Conservation (phyloP, 768 basidiomycete species). For the Mycena kentingensis region DNA sequence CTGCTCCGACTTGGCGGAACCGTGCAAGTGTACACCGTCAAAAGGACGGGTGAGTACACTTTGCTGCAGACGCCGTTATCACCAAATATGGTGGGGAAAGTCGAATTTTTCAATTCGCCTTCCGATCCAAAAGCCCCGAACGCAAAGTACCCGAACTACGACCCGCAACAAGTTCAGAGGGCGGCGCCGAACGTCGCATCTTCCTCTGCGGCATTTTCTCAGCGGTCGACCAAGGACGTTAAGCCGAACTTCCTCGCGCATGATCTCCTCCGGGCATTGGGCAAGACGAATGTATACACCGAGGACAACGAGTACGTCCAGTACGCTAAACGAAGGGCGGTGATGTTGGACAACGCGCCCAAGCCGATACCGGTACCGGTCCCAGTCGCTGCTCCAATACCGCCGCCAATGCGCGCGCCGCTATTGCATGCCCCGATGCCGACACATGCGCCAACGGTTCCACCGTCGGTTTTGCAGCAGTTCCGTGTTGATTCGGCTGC, state of each 20-base stretch:
- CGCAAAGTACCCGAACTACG: constrained; percentile 1
- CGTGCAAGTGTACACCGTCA: neutral
- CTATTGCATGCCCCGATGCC: neutral
- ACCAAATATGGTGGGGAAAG: neutral
- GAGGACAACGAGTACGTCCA: constrained; percentile 14
- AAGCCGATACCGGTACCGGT: neutral
- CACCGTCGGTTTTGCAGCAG: neutral
- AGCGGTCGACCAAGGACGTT: constrained; percentile 30
- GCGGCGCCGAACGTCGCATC: neutral
- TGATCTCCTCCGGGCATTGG: constrained; percentile 18
- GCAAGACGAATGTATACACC: constrained; percentile 6
- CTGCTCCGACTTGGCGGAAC: neutral
- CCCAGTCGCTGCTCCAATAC: neutral
- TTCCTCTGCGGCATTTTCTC: neutral
- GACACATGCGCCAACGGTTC: neutral
- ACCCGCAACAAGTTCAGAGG: neutral
- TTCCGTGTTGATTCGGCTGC: too few species aligned
- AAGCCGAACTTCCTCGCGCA: constrained; percentile 21
- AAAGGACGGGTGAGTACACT: neutral
- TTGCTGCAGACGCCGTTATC: constrained; percentile 1
- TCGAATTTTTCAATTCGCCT: neutral
- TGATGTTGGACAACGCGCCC: neutral
- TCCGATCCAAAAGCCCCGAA: neutral
- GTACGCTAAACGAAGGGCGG: constrained; percentile 18
- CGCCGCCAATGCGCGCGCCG: neutral